Conservation (phyloP, 1,284 basidiomycete species). For the Entoloma clypeatum region DNA sequence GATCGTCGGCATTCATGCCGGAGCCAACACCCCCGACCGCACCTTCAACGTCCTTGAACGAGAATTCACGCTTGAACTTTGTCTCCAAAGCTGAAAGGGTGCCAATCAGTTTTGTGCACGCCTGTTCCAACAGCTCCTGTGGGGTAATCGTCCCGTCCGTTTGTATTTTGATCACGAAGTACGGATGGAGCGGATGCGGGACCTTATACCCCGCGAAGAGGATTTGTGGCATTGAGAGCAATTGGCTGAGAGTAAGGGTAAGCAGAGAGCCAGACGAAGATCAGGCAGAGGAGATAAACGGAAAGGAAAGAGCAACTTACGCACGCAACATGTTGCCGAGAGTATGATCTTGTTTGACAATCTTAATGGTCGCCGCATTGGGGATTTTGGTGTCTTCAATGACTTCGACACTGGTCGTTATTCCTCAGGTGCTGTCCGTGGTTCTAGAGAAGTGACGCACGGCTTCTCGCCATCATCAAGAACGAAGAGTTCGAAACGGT, state of each 20-base stretch:
- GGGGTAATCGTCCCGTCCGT: conserved; percentile 89
- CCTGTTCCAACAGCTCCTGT: conserved; percentile 78
- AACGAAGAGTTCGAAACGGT: conserved; percentile 88
- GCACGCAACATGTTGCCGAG: conserved; percentile 93
- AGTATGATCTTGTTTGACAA: conserved; percentile 97
- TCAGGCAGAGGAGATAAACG: neutral
- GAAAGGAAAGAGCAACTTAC: conserved; percentile 48
- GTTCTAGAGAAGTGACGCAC: no score
- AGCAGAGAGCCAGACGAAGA: neutral
- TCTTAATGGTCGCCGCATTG: conserved; percentile 91
- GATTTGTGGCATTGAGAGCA: conserved; percentile 79
- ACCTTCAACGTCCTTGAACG: conserved; percentile 64
- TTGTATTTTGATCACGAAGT: conserved; percentile 93
- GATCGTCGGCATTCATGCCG: conserved; percentile 19
- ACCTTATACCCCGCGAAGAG: conserved; percentile 98
- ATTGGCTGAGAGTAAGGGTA: conserved; percentile 56
- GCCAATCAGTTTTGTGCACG: conserved; percentile 80
- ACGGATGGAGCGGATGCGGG: conserved; percentile 92
- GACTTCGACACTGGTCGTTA: conserved; percentile 81
- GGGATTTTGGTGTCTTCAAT: conserved; percentile 96
- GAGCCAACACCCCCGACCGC: conserved; percentile 29
- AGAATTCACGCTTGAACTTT: conserved; percentile 77
- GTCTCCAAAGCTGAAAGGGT: conserved; percentile 65
- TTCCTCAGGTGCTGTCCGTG: no score
- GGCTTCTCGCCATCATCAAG: conserved; percentile 90